Evolutionary conservation across 2,329 filamentous ascomycete species (phyloP), one percentile per base, ranked within the genome.

Genomic region (Canariomyces notabilis): DNA sequence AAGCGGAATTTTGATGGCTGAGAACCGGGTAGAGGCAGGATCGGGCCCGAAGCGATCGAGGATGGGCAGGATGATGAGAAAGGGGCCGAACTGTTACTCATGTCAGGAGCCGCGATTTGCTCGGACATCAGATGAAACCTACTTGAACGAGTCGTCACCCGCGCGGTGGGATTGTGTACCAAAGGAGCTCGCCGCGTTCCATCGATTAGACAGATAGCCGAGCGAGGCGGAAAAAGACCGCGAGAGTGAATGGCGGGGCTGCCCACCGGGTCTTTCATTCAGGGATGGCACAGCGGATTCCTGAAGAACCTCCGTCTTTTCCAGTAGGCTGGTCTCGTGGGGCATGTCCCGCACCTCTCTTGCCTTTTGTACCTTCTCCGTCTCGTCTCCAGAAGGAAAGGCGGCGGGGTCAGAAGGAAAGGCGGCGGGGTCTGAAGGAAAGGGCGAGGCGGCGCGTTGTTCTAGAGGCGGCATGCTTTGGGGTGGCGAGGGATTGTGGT

Each of bases 1-100:
- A 96, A 74, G 39, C 89, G 83, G 47, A 95, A 76, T 21, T 79
- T 76, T 39, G 77, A 77, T n/a, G 72, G 67, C 38, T 67, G 66
- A 36, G 67, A 66, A 41, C 64, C 67, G 39, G 63, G 64, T 39
- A 64, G 60, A 43, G 68, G 61, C 12, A 69, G 61, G 38, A 65
- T 44, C 11, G 61, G 50, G 12, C 52, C 48, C 2, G 71, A 68
- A n/a, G 65, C 61, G 37, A 64, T 64, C 18, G 67, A 67, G 7
- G 71, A 44, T 8, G 53, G 68, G 53, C 65, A 68, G 1, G 71
- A 69, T 23, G 68, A 63, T 12, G 65, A 61, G 50, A 73, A 71
- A n/a, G 67, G 65, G 32, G 72, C 70, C 32, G 67, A 58, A 54
- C 74, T 75, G 29, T 29, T 11, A 9, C 26, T 12, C 1, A 22